Evolutionary conservation across 306 rosid genomes (phyloP).

Genomic region (Quercus suber): DNA sequence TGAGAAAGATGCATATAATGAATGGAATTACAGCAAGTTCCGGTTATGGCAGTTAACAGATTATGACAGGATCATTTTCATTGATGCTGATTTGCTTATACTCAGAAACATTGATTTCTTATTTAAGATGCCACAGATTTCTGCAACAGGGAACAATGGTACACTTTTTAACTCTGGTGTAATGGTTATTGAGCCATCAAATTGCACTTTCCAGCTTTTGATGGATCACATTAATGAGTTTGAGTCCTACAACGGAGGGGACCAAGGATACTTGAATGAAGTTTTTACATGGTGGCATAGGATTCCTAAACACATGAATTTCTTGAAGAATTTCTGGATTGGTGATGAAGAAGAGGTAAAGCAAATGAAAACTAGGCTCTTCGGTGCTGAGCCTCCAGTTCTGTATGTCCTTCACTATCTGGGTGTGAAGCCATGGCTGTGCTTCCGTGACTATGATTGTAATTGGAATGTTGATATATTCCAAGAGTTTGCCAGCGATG

Average conservation of each 20-base stretch:
- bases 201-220: constrained; percentile 79
- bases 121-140: constrained; percentile 83
- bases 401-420: constrained; percentile 83
- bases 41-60: constrained; percentile 91
- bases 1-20: constrained; percentile 92
- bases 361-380: constrained; percentile 65
- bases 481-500: constrained; percentile 89
- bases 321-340: constrained; percentile 91
- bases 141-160: constrained; percentile 89
- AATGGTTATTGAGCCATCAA: constrained; percentile 94
- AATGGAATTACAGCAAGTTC: constrained; percentile 98
- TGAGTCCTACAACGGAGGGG: constrained; percentile 95
- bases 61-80: constrained; percentile 92
- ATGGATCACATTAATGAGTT: constrained; percentile 84
- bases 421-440: constrained; percentile 87
- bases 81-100: constrained; percentile 84
- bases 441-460: constrained; percentile 88
- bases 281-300: constrained; percentile 98
- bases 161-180: constrained; percentile 97
- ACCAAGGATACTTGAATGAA: constrained; percentile 88
- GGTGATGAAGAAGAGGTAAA: constrained; percentile 85
- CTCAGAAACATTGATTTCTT: constrained; percentile 82
- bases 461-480: constrained; percentile 82
- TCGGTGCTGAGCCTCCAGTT: constrained; percentile 81
- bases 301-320: constrained; percentile 92